phyloP scores from a whole-genome alignment of 805 yeast genomes.

The Lachancea quebecensis region DNA sequence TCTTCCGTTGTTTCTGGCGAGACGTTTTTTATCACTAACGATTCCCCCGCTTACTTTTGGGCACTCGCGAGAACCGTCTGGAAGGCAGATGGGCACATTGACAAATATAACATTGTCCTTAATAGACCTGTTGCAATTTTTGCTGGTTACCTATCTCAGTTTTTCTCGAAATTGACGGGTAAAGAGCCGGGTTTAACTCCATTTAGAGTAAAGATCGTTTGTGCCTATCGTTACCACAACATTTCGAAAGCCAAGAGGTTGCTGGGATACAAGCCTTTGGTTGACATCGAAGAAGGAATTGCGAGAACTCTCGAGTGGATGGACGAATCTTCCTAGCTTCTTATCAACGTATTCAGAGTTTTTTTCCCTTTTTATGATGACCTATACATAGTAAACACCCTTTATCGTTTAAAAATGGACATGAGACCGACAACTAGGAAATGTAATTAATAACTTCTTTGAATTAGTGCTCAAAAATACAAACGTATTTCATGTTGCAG shows the following conservation, averaged over 20 bases:
- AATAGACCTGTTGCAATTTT: conserved; percentile 69
- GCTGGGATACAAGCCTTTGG: conserved; percentile 75
- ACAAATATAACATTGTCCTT: conserved; percentile 59
- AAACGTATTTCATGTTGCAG: no score
- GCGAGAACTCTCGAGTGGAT: conserved; percentile 78
- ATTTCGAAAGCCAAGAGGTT: conserved; percentile 75
- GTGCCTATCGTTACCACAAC: conserved; percentile 91
- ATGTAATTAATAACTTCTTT: no score
- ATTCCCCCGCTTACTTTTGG: conserved; percentile 94
- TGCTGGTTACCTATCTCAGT: conserved; percentile 76
- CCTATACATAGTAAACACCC: no score
- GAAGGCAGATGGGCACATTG: conserved; percentile 91
- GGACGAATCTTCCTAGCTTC: conserved; percentile 46
- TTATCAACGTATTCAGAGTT: no score
- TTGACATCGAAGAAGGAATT: conserved; percentile 74
- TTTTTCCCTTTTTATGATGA: no score
- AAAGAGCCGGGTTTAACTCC: conserved; percentile 94
- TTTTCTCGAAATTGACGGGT: conserved; percentile 59
- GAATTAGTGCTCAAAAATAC: no score
- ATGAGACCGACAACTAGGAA: no score
- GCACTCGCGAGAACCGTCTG: conserved; percentile 93
- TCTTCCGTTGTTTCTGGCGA: conserved; percentile 65
- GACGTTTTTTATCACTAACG: conserved; percentile 85
- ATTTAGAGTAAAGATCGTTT: conserved; percentile 84
- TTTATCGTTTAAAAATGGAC: no score